Conservation (phyloP, 2,329 filamentous ascomycete genomes). For the Trichophyton rubrum region DNA sequence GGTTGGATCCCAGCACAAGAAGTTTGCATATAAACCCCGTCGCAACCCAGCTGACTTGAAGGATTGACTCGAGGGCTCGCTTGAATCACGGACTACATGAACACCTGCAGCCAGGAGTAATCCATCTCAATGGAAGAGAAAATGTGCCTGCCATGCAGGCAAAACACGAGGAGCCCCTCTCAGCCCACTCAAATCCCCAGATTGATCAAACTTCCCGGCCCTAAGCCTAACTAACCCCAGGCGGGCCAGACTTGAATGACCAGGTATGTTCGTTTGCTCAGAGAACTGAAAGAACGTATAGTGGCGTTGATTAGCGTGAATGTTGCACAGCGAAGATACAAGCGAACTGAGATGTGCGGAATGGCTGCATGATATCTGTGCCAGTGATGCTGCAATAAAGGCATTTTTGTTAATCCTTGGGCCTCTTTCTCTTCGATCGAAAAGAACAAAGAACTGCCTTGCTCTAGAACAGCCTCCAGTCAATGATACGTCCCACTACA, state of each 20-base stretch:
- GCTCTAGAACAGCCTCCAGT: too few relatives aligned
- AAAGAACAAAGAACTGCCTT: too few relatives aligned
- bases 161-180: not conserved
- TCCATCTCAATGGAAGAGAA: not conserved
- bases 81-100: not conserved
- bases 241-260: not conserved
- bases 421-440: too few relatives aligned
- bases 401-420: too few relatives aligned
- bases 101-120: not conserved
- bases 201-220: not conserved
- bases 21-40: not conserved
- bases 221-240: not conserved
- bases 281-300: not conserved
- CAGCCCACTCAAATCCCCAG: not conserved
- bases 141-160: not conserved
- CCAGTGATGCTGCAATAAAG: too few relatives aligned
- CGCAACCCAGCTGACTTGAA: not conserved
- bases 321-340: not conserved
- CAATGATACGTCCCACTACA: too few relatives aligned
- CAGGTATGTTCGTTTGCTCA: not conserved
- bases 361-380: not conserved
- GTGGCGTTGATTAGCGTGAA: not conserved
- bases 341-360: not conserved
- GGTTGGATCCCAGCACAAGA: not conserved
- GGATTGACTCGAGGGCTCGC: not conserved